These are phyloP conservation scores for Phlebiopsis gigantea DNA, from an alignment of 768 basidiomycete species.

Conservation along the genomic window DNA sequence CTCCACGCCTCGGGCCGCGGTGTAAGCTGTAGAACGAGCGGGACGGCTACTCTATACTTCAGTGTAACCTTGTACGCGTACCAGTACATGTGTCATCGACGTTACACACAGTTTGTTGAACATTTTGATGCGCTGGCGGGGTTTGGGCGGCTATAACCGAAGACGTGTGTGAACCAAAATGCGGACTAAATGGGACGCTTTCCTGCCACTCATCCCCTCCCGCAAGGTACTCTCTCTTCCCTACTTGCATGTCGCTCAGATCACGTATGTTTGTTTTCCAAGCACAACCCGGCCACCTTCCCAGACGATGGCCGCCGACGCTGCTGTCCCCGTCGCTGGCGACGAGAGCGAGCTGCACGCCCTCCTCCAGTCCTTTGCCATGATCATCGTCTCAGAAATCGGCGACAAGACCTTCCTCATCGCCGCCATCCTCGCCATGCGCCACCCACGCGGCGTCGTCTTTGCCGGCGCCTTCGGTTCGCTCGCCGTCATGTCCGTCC, in stretches of 20 bases:
- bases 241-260: neutral
- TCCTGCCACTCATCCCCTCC: neutral
- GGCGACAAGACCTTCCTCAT: conserved; percentile 94
- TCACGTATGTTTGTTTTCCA: neutral
- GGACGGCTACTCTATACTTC: no score
- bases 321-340: conserved; percentile 1
- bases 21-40: no score
- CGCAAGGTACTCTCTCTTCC: neutral
- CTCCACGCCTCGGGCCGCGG: no score
- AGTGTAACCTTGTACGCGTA: no score
- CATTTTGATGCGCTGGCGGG: no score
- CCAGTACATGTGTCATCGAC: no score
- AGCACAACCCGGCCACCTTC: neutral
- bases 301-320: conserved; percentile 3
- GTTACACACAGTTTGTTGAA: no score
- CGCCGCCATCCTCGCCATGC: conserved; percentile 89
- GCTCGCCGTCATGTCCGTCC: conserved; percentile 87
- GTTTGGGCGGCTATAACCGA: conserved; percentile 1
- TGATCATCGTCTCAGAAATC: conserved; percentile 91
- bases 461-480: conserved; percentile 88
- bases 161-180: neutral
- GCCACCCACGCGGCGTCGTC: conserved; percentile 80
- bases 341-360: conserved; percentile 39
- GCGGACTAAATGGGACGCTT: neutral
- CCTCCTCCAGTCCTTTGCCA: conserved; percentile 73